Evolutionary conservation across 169 alveolate genomes (phyloP), one percentile per base, ranked within the genome.

Genomic region (Cryptosporidium sp.): DNA sequence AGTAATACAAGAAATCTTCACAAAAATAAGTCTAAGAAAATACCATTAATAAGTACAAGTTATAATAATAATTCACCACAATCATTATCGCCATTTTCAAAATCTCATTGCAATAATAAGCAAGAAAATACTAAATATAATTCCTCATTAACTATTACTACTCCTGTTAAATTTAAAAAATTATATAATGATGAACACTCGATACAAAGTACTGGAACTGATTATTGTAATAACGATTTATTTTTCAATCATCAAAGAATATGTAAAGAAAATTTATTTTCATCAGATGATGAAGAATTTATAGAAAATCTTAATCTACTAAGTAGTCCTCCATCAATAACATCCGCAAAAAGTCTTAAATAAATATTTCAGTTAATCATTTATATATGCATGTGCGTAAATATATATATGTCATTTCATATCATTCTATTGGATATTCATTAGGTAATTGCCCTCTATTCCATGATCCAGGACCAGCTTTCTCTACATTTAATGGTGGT

Each of bases 401-500:
- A 14, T 52, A 51, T 52, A 52, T 21, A 52, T 21, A 4, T 23
- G 2, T 14, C 21, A 62, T 7, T 33, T 62, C 4, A 31, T 10
- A 26, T 62, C 51, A 80, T 18, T 80, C 89, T 1, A 37, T 31
- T 21, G 89, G 89, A 60, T 80, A 80, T 33, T 80, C 89, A 42
- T 62, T 26, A 12, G 89, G 89, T 80, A 80, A 35, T 65, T 80
- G 89, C 21, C 80, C 61, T 80, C 89, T 80, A 80, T 80, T 80
- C 89, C 89, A 80, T 23, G 89, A 80, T 39, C 89, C 89, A 39
- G 73, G 89, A 31, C 89, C 89, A 12, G 75, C 89, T 18, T 37
- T 33, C 53, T 80, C 89, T 48, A 80, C 68, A 31, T 42, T 80
- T 61, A 80, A 51, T 26, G 89, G 89, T 2, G 89, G 89, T 4